Conservation (phyloP, 495 filamentous ascomycete species). For the Oleoguttula mirabilis region DNA sequence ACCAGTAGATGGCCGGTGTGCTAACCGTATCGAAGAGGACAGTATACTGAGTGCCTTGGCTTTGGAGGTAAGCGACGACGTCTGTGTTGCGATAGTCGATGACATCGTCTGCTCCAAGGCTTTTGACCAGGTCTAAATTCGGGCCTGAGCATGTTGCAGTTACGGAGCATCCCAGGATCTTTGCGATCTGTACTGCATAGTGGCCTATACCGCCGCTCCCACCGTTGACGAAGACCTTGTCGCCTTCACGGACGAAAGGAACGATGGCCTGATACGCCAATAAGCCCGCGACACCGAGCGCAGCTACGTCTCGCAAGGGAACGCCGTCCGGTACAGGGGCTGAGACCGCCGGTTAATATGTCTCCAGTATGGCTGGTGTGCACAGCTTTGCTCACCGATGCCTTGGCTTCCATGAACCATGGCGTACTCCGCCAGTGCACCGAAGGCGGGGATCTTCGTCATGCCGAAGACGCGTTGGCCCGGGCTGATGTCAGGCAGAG, state of each 20-base stretch:
- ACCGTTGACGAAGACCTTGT: conserved; percentile 31
- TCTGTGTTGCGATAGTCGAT: conserved; percentile 46
- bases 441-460: background rate
- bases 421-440: background rate
- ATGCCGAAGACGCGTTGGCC: conserved; percentile 49
- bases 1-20: background rate
- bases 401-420: too few relatives aligned
- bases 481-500: conserved; percentile 23
- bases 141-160: conserved; percentile 24
- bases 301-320: conserved; percentile 21
- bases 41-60: too few relatives aligned
- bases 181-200: conserved; percentile 28
- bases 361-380: too few relatives aligned
- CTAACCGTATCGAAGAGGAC: too few relatives aligned
- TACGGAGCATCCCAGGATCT: conserved; percentile 25
- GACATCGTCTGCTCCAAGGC: conserved; percentile 54
- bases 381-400: too few relatives aligned
- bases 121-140: conserved; percentile 33
- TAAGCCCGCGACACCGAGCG: conserved; percentile 21
- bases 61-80: too few relatives aligned
- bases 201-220: conserved; percentile 27
- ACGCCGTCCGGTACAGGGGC: conserved; percentile 23
- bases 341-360: too few relatives aligned
- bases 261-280: conserved; percentile 25
- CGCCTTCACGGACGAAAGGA: conserved; percentile 21